A percentile compares a stretch with the other conserved stretches of the same genome.
Conservation (phyloP, 1,284 basidiomycete genomes). For the Cutaneotrichosporon arboriforme region DNA sequence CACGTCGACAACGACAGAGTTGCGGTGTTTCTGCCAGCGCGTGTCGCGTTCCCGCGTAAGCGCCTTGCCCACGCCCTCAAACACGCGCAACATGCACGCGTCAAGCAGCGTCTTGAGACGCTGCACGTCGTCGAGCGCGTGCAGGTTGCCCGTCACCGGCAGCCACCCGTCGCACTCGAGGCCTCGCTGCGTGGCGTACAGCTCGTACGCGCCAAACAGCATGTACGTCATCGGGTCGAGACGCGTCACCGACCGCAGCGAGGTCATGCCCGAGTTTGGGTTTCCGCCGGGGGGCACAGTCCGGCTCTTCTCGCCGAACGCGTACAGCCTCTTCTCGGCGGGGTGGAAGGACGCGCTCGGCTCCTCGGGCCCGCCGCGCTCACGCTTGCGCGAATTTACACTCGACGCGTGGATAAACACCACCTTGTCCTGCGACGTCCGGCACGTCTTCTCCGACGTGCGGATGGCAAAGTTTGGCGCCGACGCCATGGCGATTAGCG, state of each 20-base stretch:
- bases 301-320: constrained; percentile 78
- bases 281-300: constrained; percentile 52
- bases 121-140: constrained; percentile 76
- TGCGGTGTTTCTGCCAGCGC: constrained; percentile 20
- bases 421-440: constrained; percentile 84
- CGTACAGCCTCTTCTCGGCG: constrained; percentile 72
- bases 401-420: constrained; percentile 71
- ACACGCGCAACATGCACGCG: constrained; percentile 80
- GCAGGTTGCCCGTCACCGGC: constrained; percentile 70
- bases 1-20: constrained; percentile 16
- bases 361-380: constrained; percentile 51
- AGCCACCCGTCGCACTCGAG: constrained; percentile 88
- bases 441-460: constrained; percentile 64
- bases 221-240: constrained; percentile 87
- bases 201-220: constrained; percentile 81
- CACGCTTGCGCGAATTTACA: constrained; percentile 71
- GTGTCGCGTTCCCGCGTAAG: constrained; percentile 30
- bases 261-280: constrained; percentile 33
- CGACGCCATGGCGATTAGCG: constrained; percentile 75
- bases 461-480: constrained; percentile 93
- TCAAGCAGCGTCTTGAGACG: constrained; percentile 79
- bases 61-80: constrained; percentile 67
- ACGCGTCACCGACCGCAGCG: constrained; percentile 71
- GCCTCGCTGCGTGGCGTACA: constrained; percentile 62
- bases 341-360: constrained; percentile 47